phyloP scores from a whole-genome alignment of 345 rosid species.

The Populus nigra region DNA sequence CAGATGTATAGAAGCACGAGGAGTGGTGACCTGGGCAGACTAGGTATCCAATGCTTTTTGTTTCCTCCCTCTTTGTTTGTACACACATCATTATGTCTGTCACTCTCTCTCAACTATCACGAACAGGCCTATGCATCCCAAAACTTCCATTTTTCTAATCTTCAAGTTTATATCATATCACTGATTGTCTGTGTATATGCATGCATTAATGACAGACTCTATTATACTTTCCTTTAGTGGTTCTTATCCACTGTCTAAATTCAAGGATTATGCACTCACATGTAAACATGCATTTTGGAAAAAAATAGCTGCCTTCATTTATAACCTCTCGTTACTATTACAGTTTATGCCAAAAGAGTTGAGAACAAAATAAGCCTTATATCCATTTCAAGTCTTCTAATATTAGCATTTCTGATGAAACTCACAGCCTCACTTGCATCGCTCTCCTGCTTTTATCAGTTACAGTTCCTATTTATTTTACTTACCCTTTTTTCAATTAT shows the following conservation, averaged over 20 bases:
- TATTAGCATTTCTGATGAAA: conserved; percentile 38
- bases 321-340: conserved; percentile 18
- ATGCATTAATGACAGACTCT: conserved; percentile 22
- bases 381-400: conserved; percentile 28
- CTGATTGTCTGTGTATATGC: not conserved
- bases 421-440: not conserved
- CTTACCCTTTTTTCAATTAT: not conserved
- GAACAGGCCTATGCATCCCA: not conserved
- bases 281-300: conserved; percentile 20
- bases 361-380: conserved; percentile 14
- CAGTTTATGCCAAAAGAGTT: conserved; percentile 29
- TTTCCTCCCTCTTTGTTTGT: not conserved
- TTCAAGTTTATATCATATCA: not conserved
- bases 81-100: not conserved
- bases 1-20: conserved; percentile 98
- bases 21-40: conserved; percentile 59
- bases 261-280: conserved; percentile 5
- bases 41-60: conserved; percentile 37
- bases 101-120: not conserved
- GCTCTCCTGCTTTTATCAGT: not conserved
- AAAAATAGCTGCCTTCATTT: conserved; percentile 31
- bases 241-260: conserved; percentile 15
- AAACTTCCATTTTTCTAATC: not conserved
- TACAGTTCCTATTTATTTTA: conserved; percentile 2
- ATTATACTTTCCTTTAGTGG: conserved; percentile 42